Percentiles rank a stretch among this genome's conserved stretches.
Conservation (phyloP, 2,329 filamentous ascomycete species). For the Xylaria sp. region DNA sequence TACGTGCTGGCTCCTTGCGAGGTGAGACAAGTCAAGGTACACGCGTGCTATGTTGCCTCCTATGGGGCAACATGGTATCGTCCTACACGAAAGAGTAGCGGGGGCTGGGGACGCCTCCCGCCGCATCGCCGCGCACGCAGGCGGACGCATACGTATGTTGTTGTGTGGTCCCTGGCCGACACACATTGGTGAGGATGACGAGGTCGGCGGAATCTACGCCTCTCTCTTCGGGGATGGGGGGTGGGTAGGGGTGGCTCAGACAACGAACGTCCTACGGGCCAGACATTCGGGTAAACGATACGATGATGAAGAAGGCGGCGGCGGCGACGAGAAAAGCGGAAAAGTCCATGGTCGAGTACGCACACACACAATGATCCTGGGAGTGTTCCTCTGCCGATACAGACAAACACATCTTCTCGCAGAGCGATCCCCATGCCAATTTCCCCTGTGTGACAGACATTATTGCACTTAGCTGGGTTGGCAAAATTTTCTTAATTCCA, state of each 20-base stretch:
- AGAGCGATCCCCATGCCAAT: not conserved
- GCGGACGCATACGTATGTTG: not conserved
- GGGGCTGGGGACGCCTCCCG: no score
- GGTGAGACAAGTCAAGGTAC: not conserved
- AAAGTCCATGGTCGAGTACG: not conserved
- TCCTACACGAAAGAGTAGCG: constrained; percentile 28
- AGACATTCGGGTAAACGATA: not conserved
- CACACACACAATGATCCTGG: not conserved
- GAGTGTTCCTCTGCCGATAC: not conserved
- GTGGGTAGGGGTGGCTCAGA: no score
- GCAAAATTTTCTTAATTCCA: constrained; percentile 2
- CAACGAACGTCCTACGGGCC: not conserved
- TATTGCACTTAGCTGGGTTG: constrained; percentile 13
- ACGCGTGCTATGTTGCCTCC: not conserved
- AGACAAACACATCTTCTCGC: not conserved
- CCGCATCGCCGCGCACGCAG: constrained; percentile 18
- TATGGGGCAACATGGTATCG: not conserved
- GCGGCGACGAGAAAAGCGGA: not conserved
- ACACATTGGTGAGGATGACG: not conserved
- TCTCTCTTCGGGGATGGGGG: no score
- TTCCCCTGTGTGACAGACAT: constrained; percentile 5
- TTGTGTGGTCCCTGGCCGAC: not conserved
- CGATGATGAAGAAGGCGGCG: not conserved
- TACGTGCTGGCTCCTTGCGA: not conserved
- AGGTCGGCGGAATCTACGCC: not conserved